Percentiles rank a stretch among this genome's conserved stretches.
Evolutionary conservation across 139 green algal species (phyloP).

Genomic region (Chlorella sp.): DNA sequence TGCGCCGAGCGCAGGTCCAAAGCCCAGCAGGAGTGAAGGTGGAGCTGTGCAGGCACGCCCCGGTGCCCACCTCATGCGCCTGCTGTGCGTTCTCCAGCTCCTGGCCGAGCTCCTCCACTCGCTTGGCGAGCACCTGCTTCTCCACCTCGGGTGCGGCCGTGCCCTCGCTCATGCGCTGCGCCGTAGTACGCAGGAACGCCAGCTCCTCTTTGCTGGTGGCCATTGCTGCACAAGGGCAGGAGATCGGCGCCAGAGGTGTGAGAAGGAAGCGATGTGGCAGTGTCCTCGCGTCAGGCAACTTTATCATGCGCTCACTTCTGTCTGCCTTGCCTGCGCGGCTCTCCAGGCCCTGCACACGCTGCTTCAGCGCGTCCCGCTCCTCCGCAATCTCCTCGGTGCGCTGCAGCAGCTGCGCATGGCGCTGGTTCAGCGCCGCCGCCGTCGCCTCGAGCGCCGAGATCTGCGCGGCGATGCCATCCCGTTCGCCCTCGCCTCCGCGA

Average conservation of each 20-base stretch:
- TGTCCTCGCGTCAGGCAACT: neutral
- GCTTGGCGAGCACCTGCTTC: neutral
- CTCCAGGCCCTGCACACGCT: too few relatives aligned
- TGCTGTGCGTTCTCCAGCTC: neutral
- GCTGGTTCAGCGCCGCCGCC: neutral
- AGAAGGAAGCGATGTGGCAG: neutral
- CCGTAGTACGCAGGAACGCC: neutral
- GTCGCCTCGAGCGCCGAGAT: conserved; percentile 1
- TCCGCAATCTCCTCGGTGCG: neutral
- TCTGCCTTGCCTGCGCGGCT: conserved; percentile 10
- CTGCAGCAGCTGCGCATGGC: neutral
- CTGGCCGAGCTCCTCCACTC: neutral
- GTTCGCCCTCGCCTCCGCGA: neutral
- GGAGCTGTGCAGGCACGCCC: neutral
- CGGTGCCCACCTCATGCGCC: conserved; percentile 6
- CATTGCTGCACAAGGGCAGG: conserved; percentile 6
- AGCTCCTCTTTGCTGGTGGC: neutral
- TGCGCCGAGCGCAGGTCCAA: too few relatives aligned
- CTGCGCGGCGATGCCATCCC: neutral
- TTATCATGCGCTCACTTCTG: neutral
- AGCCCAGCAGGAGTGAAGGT: neutral
- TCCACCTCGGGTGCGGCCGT: neutral
- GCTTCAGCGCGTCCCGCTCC: conserved; percentile 1
- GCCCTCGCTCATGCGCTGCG: neutral
- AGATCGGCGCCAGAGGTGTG: too few relatives aligned